Conservation (phyloP, 768 basidiomycete genomes). For the Suillus discolor region DNA sequence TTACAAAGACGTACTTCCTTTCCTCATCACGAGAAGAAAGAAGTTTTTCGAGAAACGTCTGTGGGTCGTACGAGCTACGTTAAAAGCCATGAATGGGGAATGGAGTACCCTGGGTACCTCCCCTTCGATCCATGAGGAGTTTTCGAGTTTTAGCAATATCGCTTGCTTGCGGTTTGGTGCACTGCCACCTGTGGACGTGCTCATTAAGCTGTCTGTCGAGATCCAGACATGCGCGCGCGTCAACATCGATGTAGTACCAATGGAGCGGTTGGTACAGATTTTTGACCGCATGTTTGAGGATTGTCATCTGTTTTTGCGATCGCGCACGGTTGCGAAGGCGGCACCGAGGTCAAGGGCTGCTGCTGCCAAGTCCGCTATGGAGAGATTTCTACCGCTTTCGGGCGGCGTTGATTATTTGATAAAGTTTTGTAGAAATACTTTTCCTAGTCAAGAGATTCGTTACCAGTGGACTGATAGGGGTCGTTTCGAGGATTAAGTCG, state of each 20-base stretch:
- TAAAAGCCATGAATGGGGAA: background rate
- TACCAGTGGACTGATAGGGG: background rate
- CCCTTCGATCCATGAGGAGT: slow-evolving; percentile 1
- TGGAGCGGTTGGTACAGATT: background rate
- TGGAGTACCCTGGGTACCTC: background rate
- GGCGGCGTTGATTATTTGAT: slow-evolving; percentile 4
- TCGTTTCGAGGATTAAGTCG: background rate
- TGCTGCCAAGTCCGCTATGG: slow-evolving; percentile 1
- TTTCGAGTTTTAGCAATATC: background rate
- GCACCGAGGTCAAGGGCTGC: background rate
- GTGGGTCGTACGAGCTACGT: background rate
- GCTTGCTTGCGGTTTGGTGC: background rate
- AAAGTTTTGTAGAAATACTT: background rate
- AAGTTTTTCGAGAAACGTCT: slow-evolving; percentile 2
- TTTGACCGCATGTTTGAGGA: background rate
- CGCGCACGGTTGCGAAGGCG: background rate
- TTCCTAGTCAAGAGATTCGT: background rate
- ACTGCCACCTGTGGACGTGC: background rate
- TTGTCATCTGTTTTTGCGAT: slow-evolving; percentile 2
- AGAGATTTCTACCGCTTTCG: background rate
- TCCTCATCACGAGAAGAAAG: slow-evolving; percentile 4
- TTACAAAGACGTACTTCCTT: slow-evolving; percentile 4
- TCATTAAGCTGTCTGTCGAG: background rate
- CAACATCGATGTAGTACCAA: background rate
- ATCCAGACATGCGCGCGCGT: background rate